Percentiles rank a stretch among this genome's conserved stretches.
These are phyloP conservation scores for Solanum microdontum DNA, from an alignment of 257 asterid genomes.

Conservation along the genomic window DNA sequence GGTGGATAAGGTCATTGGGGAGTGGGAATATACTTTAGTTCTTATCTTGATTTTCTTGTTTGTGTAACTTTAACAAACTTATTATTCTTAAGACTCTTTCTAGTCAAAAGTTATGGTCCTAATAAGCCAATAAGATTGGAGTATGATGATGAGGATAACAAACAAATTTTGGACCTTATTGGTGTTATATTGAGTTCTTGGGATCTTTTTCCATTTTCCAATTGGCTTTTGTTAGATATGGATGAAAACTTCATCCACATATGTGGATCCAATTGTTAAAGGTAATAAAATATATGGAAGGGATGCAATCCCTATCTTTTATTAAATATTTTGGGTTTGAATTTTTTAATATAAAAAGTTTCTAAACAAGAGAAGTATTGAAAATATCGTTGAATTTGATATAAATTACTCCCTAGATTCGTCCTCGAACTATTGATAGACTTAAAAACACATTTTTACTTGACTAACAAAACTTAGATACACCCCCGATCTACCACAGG, in stretches of 20 bases:
- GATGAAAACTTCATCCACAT: background rate
- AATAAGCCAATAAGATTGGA: background rate
- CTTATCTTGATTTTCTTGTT: background rate
- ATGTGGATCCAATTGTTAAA: background rate
- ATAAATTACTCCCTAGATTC: too few relatives aligned
- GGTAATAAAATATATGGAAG: background rate
- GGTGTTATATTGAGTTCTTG: background rate
- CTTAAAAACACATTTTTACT: background rate
- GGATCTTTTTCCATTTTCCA: background rate
- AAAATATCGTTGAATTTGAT: too few relatives aligned
- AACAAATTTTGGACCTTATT: background rate
- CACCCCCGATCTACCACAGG: fast-evolving
- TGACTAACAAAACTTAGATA: too few relatives aligned
- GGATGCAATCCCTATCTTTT: background rate
- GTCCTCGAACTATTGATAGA: too few relatives aligned
- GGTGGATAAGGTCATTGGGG: background rate
- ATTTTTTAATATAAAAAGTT: too few relatives aligned
- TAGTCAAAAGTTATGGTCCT: conserved; percentile 6
- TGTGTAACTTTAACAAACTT: conserved; percentile 49
- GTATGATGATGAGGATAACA: background rate
- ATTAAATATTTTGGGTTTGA: background rate
- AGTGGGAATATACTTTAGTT: conserved; percentile 16
- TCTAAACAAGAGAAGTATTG: too few relatives aligned
- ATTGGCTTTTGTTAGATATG: background rate
- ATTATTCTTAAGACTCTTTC: conserved; percentile 1